Base-by-base conservation (phyloP, 768 basidiomycete species). In the Tricholoma matsutake region DNA sequence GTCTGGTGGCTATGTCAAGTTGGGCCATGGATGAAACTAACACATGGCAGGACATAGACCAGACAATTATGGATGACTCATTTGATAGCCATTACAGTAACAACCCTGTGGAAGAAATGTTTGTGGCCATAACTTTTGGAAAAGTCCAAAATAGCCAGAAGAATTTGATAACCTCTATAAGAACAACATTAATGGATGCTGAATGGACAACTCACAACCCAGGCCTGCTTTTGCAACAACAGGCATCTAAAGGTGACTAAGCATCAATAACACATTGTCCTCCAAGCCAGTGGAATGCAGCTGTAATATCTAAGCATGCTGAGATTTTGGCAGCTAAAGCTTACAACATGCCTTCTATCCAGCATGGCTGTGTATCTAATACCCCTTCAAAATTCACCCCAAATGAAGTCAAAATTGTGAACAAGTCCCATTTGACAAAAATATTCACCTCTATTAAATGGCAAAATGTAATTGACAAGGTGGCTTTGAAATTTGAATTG, bases 401-500 rank as follows among this genome's bases (percentile, higher is more conserved):
- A n/a, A n/a, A n/a, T n/a, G n/a, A 56, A 4, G 59, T 66, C 1
- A 58, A 63, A 41, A 39, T 59, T 16, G 29, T 65, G 4, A 34
- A 45, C 55, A 56, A 61, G 37, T 11, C 51, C n/a, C 63, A 64
- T 31, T 41, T 71, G 13, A 22, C 52, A 10, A 55, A 54, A 13
- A 37, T n/a, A n/a, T 64, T 63, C 25, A 32, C 31, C 6, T 35
- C 57, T 11, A 10, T 43, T 11, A 34, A n/a, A 10, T 58, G 39
- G 39, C 47, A 45, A 32, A 22, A 25, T 4, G 25, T 57, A 8
- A 63, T 61, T 11, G 54, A 63, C 9, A 6, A 43, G 1, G 64
- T 62, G 14, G 49, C 52, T 8, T 35, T 32, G 2, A n/a, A 60
- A 7, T 68, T 66, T 39, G 41, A 28, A 0, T 56, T 77, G 4